These are phyloP conservation scores for Cucurbitaria berberidis DNA, from an alignment of 2,329 filamentous ascomycete genomes.

Conservation along the genomic window DNA sequence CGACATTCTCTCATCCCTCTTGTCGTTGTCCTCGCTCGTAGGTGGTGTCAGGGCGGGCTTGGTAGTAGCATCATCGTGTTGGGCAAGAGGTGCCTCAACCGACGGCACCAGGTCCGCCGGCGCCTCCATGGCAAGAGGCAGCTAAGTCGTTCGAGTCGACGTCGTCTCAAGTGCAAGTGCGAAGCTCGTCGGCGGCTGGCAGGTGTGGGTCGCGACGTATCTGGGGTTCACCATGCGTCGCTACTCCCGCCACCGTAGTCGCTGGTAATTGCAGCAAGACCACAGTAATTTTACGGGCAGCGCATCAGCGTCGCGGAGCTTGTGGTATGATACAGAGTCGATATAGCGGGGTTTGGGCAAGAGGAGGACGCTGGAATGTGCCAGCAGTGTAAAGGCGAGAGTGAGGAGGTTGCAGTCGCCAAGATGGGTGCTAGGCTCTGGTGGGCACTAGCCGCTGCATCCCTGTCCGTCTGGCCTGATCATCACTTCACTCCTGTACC, in stretches of 20 bases:
- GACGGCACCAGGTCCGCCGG: constrained; percentile 40
- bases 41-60: constrained; percentile 57
- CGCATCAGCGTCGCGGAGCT: constrained; percentile 25
- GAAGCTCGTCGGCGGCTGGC: constrained; percentile 30
- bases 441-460: constrained; percentile 14
- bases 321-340: background rate
- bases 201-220: constrained; percentile 30
- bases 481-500: constrained; percentile 17
- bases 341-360: constrained; percentile 15
- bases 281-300: constrained; percentile 28
- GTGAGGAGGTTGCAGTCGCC: constrained; percentile 21
- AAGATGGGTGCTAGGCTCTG: constrained; percentile 14
- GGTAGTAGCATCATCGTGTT: constrained; percentile 34
- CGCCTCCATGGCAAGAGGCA: constrained; percentile 35
- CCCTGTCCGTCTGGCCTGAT: constrained; percentile 22
- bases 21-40: constrained; percentile 59
- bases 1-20: constrained; percentile 52
- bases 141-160: constrained; percentile 10
- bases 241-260: constrained; percentile 35
- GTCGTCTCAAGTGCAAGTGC: constrained; percentile 24
- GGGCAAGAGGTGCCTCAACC: constrained; percentile 36
- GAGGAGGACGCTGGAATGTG: constrained; percentile 24
- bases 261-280: constrained; percentile 21
- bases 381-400: constrained; percentile 30
- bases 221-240: constrained; percentile 35